phyloP scores from a whole-genome alignment of 106 monocot species.

The Phalaenopsis aphrodite region DNA sequence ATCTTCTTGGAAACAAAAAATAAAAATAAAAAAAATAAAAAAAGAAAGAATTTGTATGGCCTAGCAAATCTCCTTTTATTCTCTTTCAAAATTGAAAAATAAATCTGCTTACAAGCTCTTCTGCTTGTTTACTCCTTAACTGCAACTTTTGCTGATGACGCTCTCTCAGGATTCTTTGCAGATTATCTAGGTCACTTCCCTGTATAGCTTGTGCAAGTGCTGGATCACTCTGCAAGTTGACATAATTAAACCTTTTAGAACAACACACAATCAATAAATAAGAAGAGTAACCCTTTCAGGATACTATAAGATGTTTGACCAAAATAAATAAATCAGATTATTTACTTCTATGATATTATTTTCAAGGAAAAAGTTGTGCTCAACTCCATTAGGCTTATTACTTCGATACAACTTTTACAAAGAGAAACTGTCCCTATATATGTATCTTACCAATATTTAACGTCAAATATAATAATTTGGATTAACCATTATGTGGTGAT shows the following conservation, averaged over 20 bases:
- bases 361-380: background rate
- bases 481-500: no score
- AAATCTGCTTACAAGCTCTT: conserved; percentile 69
- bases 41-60: background rate
- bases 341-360: background rate
- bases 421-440: background rate
- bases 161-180: conserved; percentile 67
- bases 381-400: background rate
- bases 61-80: background rate
- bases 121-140: conserved; percentile 69
- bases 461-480: no score
- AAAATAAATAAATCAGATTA: background rate
- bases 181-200: conserved; percentile 59
- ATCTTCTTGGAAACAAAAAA: background rate
- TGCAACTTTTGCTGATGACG: conserved; percentile 65
- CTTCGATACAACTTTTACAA: background rate
- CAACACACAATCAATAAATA: background rate
- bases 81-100: background rate
- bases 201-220: conserved; percentile 67
- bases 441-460: background rate
- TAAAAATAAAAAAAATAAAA: background rate
- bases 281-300: background rate
- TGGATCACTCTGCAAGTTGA: conserved; percentile 75
- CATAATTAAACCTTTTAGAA: background rate
- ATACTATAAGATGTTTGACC: background rate